These are phyloP conservation scores for Leccinum pseudoinsigne DNA, from an alignment of 1,284 basidiomycete genomes.

Conservation along the genomic window DNA sequence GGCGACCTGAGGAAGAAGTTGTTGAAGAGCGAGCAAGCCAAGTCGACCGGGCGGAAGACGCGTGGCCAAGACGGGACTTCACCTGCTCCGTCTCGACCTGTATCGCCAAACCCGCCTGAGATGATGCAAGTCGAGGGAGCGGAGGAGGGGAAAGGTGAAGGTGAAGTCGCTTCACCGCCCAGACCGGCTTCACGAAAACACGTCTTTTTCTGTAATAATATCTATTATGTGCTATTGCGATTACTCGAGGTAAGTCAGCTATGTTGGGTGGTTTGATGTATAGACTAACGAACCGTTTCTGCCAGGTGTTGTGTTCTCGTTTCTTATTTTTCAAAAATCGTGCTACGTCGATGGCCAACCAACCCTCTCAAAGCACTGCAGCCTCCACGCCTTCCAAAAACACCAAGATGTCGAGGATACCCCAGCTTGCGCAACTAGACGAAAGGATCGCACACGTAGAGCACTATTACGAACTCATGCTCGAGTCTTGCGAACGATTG, in stretches of 20 bases:
- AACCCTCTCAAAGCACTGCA: conserved; percentile 27
- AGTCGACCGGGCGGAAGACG: conserved; percentile 60
- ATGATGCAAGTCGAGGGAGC: conserved; percentile 40
- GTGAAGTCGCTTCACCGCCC: conserved; percentile 18
- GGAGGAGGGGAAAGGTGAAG: conserved; percentile 29
- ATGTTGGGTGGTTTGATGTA: neutral
- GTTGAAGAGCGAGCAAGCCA: conserved; percentile 77
- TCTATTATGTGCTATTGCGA: conserved; percentile 85
- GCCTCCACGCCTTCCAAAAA: conserved; percentile 36
- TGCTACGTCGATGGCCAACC: conserved; percentile 49
- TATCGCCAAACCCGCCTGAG: conserved; percentile 52
- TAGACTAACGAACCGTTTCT: conserved; percentile 5
- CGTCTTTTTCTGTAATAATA: conserved; percentile 88
- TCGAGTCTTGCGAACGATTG: conserved; percentile 86
- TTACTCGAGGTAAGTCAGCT: conserved; percentile 70
- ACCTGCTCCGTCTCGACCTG: conserved; percentile 34
- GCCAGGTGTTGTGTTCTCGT: conserved; percentile 85
- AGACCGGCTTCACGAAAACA: conserved; percentile 44
- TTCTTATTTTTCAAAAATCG: conserved; percentile 77
- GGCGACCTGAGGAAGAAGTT: conserved; percentile 74
- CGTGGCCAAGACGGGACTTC: conserved; percentile 45
- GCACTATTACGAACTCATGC: conserved; percentile 81
- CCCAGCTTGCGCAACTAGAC: conserved; percentile 19
- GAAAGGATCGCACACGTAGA: conserved; percentile 37
- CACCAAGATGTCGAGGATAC: conserved; percentile 30